Conservation (phyloP, 2,329 filamentous ascomycete genomes). For the Phyllosticta paracitricarpa region DNA sequence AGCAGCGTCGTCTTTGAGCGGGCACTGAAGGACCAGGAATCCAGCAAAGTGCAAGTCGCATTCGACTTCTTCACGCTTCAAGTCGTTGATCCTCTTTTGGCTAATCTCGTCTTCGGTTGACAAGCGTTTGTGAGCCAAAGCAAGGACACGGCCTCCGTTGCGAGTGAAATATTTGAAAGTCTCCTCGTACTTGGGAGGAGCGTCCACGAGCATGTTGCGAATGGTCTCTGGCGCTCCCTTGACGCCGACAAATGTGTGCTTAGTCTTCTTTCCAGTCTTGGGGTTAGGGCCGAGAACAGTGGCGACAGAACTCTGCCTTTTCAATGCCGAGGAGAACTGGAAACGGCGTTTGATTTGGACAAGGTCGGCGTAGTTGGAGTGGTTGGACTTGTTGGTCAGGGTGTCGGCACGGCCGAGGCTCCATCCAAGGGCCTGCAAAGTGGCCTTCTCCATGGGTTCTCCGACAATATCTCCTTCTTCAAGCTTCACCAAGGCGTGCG, state of each 20-base stretch:
- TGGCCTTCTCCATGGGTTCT: conserved; percentile 98
- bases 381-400: conserved; percentile 55
- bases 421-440: conserved; percentile 82
- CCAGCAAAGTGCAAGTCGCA: conserved; percentile 78
- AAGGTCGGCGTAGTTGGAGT: conserved; percentile 49
- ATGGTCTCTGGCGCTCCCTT: conserved; percentile 98
- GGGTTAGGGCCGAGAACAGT: conserved; percentile 65
- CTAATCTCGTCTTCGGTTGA: conserved; percentile 73
- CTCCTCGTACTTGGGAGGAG: conserved; percentile 86
- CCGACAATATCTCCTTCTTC: conserved; percentile 96
- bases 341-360: conserved; percentile 95
- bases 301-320: conserved; percentile 90
- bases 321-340: conserved; percentile 94
- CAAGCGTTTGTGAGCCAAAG: conserved; percentile 88
- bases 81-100: conserved; percentile 76
- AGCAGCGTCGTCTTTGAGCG: conserved; percentile 91
- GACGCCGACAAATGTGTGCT: conserved; percentile 84
- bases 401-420: conserved; percentile 81
- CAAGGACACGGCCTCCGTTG: conserved; percentile 87
- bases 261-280: conserved; percentile 63
- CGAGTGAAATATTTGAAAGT: conserved; percentile 97
- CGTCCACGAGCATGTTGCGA: conserved; percentile 75
- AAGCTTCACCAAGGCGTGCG: conserved; percentile 88
- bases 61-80: conserved; percentile 90
- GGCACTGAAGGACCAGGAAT: conserved; percentile 90